Conservation (phyloP, 228 moss, liverwort and hornwort genomes). For the Sphagnum magellanicum region DNA sequence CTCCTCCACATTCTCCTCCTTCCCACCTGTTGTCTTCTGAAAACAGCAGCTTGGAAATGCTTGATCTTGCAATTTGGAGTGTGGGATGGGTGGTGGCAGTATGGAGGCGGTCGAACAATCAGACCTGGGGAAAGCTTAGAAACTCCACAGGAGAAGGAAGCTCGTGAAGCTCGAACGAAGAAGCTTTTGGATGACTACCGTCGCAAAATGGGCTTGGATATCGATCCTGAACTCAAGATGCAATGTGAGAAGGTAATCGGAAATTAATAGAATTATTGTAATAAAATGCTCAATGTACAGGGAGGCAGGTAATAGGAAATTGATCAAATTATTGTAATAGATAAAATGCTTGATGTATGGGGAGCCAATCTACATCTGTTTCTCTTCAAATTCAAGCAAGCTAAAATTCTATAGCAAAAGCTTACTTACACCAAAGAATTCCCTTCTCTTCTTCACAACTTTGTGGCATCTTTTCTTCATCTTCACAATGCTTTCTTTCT, state of each 20-base stretch:
- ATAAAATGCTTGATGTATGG: too few relatives aligned
- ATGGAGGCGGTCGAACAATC: constrained; percentile 89
- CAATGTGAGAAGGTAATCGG: constrained; percentile 56
- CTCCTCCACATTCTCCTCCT: too few relatives aligned
- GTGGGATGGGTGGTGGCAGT: constrained; percentile 33
- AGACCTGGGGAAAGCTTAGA: constrained; percentile 82
- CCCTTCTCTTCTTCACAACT: background rate
- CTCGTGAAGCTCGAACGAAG: constrained; percentile 69
- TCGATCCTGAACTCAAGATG: constrained; percentile 56
- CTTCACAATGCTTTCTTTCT: background rate
- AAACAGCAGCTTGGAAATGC: background rate
- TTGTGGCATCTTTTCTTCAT: too few relatives aligned
- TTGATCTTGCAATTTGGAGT: too few relatives aligned
- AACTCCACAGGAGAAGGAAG: constrained; percentile 67
- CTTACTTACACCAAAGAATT: background rate
- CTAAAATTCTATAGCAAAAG: too few relatives aligned
- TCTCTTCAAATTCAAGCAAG: too few relatives aligned
- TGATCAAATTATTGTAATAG: too few relatives aligned
- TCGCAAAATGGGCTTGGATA: constrained; percentile 74
- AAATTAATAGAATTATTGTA: background rate
- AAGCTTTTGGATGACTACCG: constrained; percentile 72
- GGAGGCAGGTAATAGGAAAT: too few relatives aligned
- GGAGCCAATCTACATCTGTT: too few relatives aligned
- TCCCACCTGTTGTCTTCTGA: too few relatives aligned
- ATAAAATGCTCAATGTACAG: too few relatives aligned